Percentiles rank a stretch among this genome's conserved stretches.
Evolutionary conservation across 2,329 filamentous ascomycete species (phyloP).

Genomic region (Eutypa lata): DNA sequence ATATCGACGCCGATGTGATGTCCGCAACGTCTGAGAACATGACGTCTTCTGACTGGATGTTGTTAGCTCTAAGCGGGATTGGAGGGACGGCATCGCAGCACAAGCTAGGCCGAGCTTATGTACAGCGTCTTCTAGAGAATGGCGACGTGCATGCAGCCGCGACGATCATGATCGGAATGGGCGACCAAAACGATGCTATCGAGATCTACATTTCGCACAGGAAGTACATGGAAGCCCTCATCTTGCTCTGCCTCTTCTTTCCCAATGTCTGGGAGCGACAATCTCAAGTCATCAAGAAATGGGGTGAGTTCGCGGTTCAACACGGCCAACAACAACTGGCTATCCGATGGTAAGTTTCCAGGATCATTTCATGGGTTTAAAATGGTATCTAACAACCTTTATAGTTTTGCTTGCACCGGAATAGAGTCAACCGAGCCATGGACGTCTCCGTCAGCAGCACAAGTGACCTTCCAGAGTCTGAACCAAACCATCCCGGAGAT

Average conservation of each 20-base stretch:
- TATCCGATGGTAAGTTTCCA: conserved; percentile 63
- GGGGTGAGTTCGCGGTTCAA: conserved; percentile 88
- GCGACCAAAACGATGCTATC: conserved; percentile 89
- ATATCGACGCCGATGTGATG: conserved; percentile 79
- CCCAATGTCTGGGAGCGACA: conserved; percentile 90
- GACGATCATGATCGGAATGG: conserved; percentile 88
- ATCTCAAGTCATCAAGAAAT: conserved; percentile 82
- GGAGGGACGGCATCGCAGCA: conserved; percentile 76
- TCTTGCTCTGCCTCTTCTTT: conserved; percentile 79
- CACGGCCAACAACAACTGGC: conserved; percentile 86
- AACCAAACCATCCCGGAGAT: conserved; percentile 56
- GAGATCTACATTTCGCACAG: conserved; percentile 93
- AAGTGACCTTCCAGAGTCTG: conserved; percentile 53
- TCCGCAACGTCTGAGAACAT: conserved; percentile 78
- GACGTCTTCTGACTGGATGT: conserved; percentile 95
- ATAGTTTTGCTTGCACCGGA: conserved; percentile 81
- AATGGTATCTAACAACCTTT: conserved; percentile 10
- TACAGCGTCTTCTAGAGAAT: conserved; percentile 83
- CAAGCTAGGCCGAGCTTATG: conserved; percentile 85
- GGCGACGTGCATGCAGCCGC: conserved; percentile 90
- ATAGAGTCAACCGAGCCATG: conserved; percentile 82
- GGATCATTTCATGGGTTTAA: not conserved
- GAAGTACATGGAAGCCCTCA: conserved; percentile 86
- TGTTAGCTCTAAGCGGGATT: conserved; percentile 86
- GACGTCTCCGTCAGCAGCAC: conserved; percentile 76